Percentiles rank a stretch among this genome's conserved stretches.
Conservation (phyloP, 2,329 filamentous ascomycete species). For the Fusarium haematococcum region DNA sequence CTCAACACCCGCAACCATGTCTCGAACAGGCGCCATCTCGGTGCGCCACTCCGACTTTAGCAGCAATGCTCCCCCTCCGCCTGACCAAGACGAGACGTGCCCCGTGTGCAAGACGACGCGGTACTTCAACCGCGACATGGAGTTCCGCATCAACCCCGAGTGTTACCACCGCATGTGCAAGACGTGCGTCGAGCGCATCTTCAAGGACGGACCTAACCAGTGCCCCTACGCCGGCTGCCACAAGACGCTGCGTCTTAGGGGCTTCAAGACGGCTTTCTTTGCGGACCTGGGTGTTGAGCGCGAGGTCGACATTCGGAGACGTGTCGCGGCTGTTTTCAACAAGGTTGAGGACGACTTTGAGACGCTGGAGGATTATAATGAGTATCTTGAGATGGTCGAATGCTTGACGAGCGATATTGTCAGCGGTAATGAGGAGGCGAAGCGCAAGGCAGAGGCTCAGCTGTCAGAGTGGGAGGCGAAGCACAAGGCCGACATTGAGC, state of each 20-base stretch:
- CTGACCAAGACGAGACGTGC: constrained; percentile 77
- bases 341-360: constrained; percentile 92
- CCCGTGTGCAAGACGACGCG: constrained; percentile 97
- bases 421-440: constrained; percentile 74
- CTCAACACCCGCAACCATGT: constrained; percentile 37
- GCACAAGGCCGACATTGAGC: constrained; percentile 76
- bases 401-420: constrained; percentile 91
- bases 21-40: constrained; percentile 46
- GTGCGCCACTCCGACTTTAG: constrained; percentile 42
- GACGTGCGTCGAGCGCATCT: constrained; percentile 94
- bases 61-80: constrained; percentile 23
- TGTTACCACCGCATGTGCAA: constrained; percentile 99
- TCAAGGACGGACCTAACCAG: constrained; percentile 89
- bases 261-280: constrained; percentile 91
- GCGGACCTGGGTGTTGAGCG: constrained; percentile 88
- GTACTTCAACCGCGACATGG: constrained; percentile 94
- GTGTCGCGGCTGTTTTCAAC: constrained; percentile 87
- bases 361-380: constrained; percentile 84
- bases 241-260: constrained; percentile 85
- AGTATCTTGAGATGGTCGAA: constrained; percentile 95
- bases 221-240: constrained; percentile 92
- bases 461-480: constrained; percentile 75
- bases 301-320: constrained; percentile 89
- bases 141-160: constrained; percentile 96
- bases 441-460: constrained; percentile 57